phyloP scores from a whole-genome alignment of 495 filamentous ascomycete species.

The Bryoglossum gracile region DNA sequence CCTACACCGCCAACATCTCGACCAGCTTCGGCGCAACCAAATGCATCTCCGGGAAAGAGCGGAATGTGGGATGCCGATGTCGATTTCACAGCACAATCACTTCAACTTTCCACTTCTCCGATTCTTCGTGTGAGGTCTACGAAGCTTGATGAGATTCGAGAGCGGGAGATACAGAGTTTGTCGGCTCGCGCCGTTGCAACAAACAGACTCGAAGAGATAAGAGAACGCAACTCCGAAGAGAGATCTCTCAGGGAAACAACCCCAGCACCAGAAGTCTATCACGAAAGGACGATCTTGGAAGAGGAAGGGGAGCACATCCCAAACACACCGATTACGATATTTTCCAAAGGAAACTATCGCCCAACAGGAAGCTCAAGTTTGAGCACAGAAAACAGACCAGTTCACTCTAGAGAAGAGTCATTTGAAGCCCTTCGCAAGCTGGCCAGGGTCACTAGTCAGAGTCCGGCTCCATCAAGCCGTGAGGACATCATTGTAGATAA shows the following conservation, averaged over 20 bases:
- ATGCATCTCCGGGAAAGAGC: conserved; percentile 39
- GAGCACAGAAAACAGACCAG: conserved; percentile 15
- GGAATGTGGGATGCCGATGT: conserved; percentile 43
- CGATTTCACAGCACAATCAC: conserved; percentile 57
- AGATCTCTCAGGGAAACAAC: conserved; percentile 29
- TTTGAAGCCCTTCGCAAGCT: conserved; percentile 38
- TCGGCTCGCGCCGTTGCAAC: conserved; percentile 52
- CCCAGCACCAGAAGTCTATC: conserved; percentile 21
- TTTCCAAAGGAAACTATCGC: conserved; percentile 25
- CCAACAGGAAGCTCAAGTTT: conserved; percentile 1
- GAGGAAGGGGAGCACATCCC: conserved; percentile 36
- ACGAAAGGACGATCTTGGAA: conserved; percentile 23
- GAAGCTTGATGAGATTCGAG: conserved; percentile 47
- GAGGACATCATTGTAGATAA: not conserved
- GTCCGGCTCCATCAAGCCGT: conserved; percentile 20
- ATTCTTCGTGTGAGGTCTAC: conserved; percentile 37
- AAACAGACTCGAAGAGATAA: conserved; percentile 49
- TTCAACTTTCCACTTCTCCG: conserved; percentile 56
- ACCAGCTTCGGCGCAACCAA: conserved; percentile 30
- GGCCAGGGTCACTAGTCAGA: not conserved
- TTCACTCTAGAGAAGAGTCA: conserved; percentile 46
- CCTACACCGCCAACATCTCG: conserved; percentile 29
- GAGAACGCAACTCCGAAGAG: conserved; percentile 42
- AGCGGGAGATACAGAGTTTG: conserved; percentile 51
- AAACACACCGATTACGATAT: conserved; percentile 49